A percentile compares a stretch with the other conserved stretches of the same genome.
phyloP scores from a whole-genome alignment of 2,329 filamentous ascomycete genomes.

The Didymella pomorum region DNA sequence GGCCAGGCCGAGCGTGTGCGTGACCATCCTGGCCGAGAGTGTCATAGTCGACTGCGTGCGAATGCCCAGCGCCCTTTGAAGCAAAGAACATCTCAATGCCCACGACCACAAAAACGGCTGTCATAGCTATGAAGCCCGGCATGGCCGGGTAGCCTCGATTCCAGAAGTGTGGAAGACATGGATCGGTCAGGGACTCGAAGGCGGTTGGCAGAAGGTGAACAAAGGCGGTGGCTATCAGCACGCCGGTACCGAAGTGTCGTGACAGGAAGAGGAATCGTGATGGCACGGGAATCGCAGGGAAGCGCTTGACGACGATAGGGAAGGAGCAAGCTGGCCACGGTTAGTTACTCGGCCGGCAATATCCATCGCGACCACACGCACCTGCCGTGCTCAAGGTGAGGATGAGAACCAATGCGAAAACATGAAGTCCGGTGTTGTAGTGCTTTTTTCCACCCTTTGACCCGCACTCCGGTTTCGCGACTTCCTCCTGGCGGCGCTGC shows the following conservation, averaged over 20 bases:
- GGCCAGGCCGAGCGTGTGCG: constrained; percentile 28
- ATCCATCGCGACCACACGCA: constrained; percentile 32
- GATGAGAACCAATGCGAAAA: constrained; percentile 66
- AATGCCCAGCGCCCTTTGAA: constrained; percentile 68
- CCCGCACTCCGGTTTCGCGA: constrained; percentile 59
- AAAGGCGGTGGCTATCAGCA: constrained; percentile 53
- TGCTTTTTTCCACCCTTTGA: constrained; percentile 55
- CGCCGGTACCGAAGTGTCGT: constrained; percentile 52
- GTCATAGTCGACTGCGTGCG: constrained; percentile 63
- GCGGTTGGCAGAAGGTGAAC: constrained; percentile 53
- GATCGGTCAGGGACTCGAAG: constrained; percentile 51
- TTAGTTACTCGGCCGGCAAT: constrained; percentile 24
- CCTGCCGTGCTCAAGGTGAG: constrained; percentile 63
- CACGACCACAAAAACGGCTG: constrained; percentile 69
- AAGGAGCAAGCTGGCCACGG: constrained; percentile 49
- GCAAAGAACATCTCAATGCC: constrained; percentile 90
- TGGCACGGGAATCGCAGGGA: constrained; percentile 49
- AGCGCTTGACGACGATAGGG: constrained; percentile 51
- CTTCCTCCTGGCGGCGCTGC: constrained; percentile 54
- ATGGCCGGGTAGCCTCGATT: constrained; percentile 51
- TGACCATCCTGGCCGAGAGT: constrained; percentile 43
- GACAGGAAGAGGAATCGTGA: constrained; percentile 53
- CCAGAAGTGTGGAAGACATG: constrained; percentile 52
- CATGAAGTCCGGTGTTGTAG: constrained; percentile 66
- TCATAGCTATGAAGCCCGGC: constrained; percentile 52